Percentiles rank a stretch among this genome's conserved stretches.
phyloP scores from a whole-genome alignment of 495 filamentous ascomycete genomes.

The Penicillium odoratum region DNA sequence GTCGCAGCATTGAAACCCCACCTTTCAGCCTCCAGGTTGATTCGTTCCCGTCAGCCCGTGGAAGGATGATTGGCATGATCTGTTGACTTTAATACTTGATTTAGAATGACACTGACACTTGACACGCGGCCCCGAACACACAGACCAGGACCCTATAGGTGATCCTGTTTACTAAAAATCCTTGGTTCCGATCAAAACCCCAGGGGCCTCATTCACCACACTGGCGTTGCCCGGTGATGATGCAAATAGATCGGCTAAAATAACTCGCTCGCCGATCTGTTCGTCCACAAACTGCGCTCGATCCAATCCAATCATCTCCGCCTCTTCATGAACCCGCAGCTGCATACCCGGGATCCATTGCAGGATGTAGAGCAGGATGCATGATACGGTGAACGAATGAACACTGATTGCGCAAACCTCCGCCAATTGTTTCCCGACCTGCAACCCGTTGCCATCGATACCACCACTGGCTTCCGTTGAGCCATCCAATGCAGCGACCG shows the following conservation, averaged over 20 bases:
- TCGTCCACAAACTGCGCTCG: slow-evolving; percentile 59
- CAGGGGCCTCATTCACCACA: slow-evolving; percentile 7
- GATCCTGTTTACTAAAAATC: slow-evolving; percentile 11
- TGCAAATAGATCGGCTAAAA: slow-evolving; percentile 25
- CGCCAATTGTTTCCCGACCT: slow-evolving; percentile 59
- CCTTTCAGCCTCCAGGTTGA: slow-evolving; percentile 20
- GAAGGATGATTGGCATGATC: slow-evolving; percentile 10
- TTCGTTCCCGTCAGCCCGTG: slow-evolving; percentile 11
- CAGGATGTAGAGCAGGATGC: slow-evolving; percentile 53
- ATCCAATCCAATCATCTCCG: slow-evolving; percentile 58
- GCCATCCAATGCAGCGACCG: slow-evolving; percentile 50
- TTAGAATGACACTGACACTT: slow-evolving; percentile 14
- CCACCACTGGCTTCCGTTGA: slow-evolving; percentile 47
- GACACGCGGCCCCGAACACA: slow-evolving; percentile 8
- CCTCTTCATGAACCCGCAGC: slow-evolving; percentile 55
- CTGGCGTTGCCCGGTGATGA: slow-evolving; percentile 17
- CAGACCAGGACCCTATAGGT: not conserved
- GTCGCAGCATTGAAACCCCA: slow-evolving; percentile 18
- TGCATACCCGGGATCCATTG: slow-evolving; percentile 61
- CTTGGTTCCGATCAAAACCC: slow-evolving; percentile 15
- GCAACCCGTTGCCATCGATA: slow-evolving; percentile 58
- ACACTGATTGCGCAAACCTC: slow-evolving; percentile 57
- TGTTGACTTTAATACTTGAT: slow-evolving; percentile 5
- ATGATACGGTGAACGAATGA: slow-evolving; percentile 57
- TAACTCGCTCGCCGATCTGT: slow-evolving; percentile 52